A percentile compares a stretch with the other conserved stretches of the same genome.
Evolutionary conservation across 371 early-diverging fungal species (phyloP).

Genomic region (Actinomucor elegans): DNA sequence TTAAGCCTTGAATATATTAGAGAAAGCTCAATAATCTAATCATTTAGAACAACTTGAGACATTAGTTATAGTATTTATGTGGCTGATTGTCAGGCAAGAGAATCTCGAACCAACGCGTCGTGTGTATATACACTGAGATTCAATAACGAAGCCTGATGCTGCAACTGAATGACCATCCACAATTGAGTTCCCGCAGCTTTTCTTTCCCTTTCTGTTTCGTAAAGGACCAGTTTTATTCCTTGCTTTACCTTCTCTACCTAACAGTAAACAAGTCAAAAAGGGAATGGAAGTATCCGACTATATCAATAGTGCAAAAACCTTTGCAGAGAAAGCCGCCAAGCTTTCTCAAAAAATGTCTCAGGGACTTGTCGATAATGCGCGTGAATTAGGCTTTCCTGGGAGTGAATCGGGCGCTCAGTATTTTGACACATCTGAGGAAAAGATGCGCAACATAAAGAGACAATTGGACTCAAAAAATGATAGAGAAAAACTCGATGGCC

Average conservation of each 20-base stretch:
- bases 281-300: conserved; percentile 63
- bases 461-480: conserved; percentile 84
- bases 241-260: background rate
- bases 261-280: background rate
- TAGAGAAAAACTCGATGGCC: conserved; percentile 87
- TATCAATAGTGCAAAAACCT: conserved; percentile 69
- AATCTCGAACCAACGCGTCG: too few species aligned
- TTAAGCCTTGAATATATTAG: too few species aligned
- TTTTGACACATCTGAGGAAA: conserved; percentile 86
- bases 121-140: too few species aligned
- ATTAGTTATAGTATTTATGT: too few species aligned
- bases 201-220: conserved; percentile 1
- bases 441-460: conserved; percentile 73
- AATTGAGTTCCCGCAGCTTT: background rate
- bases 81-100: too few species aligned
- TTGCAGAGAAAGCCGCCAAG: conserved; percentile 84
- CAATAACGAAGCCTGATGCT: too few species aligned
- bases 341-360: conserved; percentile 83
- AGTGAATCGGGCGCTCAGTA: conserved; percentile 70
- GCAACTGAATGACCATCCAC: too few species aligned
- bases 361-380: conserved; percentile 83
- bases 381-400: conserved; percentile 75
- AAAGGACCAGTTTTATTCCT: background rate
- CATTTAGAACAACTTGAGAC: too few species aligned
- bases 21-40: too few species aligned